Conservation (phyloP, 495 filamentous ascomycete genomes). For the Pyrenula aspistea region DNA sequence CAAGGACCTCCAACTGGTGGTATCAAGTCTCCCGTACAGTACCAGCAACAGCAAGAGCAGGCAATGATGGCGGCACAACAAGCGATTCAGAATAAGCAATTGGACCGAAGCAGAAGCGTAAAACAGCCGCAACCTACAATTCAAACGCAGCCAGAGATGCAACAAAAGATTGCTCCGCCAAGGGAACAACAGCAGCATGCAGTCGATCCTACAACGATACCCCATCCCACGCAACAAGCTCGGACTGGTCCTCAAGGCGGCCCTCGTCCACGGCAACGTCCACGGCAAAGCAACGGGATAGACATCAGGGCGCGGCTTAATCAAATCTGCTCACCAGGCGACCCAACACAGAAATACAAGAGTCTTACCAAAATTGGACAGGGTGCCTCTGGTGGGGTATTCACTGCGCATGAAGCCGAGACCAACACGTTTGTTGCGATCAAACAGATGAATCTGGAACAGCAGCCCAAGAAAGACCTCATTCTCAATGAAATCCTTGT, state of each 20-base stretch:
- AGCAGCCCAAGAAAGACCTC: constrained; percentile 96
- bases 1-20: constrained; percentile 14
- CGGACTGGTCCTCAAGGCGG: constrained; percentile 39
- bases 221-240: constrained; percentile 8
- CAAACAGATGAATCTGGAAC: constrained; percentile 98
- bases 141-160: constrained; percentile 20
- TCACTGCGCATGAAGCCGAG: constrained; percentile 74
- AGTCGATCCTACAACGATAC: constrained; percentile 10
- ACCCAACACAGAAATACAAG: constrained; percentile 77
- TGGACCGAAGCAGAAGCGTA: constrained; percentile 58
- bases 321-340: constrained; percentile 77
- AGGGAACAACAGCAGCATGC: constrained; percentile 43
- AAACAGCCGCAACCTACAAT: constrained; percentile 33
- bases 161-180: constrained; percentile 24
- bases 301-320: constrained; percentile 77
- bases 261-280: constrained; percentile 62
- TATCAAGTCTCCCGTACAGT: constrained; percentile 36
- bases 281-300: constrained; percentile 59
- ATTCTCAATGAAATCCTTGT: constrained; percentile 99
- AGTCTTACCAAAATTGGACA: constrained; percentile 93
- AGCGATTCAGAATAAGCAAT: constrained; percentile 40
- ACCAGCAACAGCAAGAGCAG: constrained; percentile 79
- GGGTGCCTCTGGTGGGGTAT: constrained; percentile 93
- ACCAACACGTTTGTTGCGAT: constrained; percentile 87
- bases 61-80: constrained; percentile 65